Evolutionary conservation across 495 filamentous ascomycete genomes (phyloP), one percentile per base, ranked within the genome.

Genomic region (Trichoderma virens): DNA sequence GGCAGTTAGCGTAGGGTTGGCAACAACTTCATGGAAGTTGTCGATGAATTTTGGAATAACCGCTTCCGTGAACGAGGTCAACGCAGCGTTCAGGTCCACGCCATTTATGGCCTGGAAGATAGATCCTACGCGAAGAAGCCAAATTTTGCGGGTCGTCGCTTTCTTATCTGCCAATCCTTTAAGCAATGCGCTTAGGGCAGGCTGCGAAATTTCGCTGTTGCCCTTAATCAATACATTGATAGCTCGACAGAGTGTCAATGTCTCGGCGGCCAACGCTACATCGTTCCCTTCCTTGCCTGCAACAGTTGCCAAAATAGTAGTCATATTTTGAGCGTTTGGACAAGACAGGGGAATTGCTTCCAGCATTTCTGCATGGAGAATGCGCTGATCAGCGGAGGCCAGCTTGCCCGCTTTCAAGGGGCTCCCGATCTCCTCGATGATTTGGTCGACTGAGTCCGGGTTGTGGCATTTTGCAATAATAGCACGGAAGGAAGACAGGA

Each of bases 161-260:
- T 90, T 87, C 72, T 97, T 98, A 64, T 98, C 95, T 7, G 80
- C 79, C 5, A 93, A 76, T 0, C 94, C 94, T 73, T 96, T 97
- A 16, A 82, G 76, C 63, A 95, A 90, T 1, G 85, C 78, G 65
- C 92, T 90, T 1, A 83, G 65, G 16, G 89, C 79, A 18, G 85
- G 70, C 67, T 88, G 88, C 18, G 84, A 86, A 2, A 88, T 65
- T 61, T 84, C 81, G 6, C 81, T 69, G 27, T 78, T 81, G 11
- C 85, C 79, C n/a, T 77, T 67, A 14, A 96, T 70, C 30, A 87
- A 79, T 72, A 77, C 81, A 9, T 71, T 68, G 32, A 90, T 73
- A 67, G 90, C 87, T 56, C 79, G 80, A 60, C 83, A 77, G 30
- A 97, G 78, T 0, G 90, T 84, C 25, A 81, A 77, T 13, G 89